Evolutionary conservation across 176 grass and related monocot species (phyloP).

Genomic region (Avena atlantica): DNA sequence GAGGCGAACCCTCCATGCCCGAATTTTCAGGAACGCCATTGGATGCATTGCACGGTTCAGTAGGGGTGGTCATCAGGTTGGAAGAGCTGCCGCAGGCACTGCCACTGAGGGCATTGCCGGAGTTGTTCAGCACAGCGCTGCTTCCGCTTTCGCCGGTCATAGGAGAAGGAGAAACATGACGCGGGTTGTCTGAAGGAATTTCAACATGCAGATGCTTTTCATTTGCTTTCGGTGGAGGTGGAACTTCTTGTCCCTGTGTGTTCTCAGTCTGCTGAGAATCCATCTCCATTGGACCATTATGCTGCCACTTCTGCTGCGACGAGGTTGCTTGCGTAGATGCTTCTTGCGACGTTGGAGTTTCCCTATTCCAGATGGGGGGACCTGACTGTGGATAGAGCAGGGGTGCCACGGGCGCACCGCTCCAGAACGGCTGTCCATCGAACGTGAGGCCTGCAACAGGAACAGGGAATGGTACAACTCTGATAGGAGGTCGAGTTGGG

Average conservation of each 20-base stretch:
- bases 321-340: constrained; percentile 31
- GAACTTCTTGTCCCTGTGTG: constrained; percentile 16
- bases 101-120: constrained; percentile 43
- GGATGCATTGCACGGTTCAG: constrained; percentile 28
- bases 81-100: constrained; percentile 47
- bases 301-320: constrained; percentile 35
- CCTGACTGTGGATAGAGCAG: constrained; percentile 55
- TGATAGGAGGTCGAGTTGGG: constrained; percentile 58
- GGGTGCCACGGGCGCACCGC: constrained; percentile 42
- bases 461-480: constrained; percentile 69
- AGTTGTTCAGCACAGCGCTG: constrained; percentile 41
- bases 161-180: constrained; percentile 56
- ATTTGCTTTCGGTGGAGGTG: constrained; percentile 22
- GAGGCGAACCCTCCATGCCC: constrained; percentile 41
- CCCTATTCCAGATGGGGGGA: constrained; percentile 54
- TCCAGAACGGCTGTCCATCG: constrained; percentile 61
- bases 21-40: constrained; percentile 36
- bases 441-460: constrained; percentile 68
- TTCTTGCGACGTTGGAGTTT: constrained; percentile 44
- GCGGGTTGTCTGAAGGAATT: constrained; percentile 43
- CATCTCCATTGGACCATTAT: constrained; percentile 41
- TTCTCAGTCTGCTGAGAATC: constrained; percentile 32
- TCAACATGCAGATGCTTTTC: constrained; percentile 42
- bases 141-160: constrained; percentile 57
- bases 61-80: constrained; percentile 38